Conservation (phyloP, 192 early-diverging fungal species). For the Podila minutissima region DNA sequence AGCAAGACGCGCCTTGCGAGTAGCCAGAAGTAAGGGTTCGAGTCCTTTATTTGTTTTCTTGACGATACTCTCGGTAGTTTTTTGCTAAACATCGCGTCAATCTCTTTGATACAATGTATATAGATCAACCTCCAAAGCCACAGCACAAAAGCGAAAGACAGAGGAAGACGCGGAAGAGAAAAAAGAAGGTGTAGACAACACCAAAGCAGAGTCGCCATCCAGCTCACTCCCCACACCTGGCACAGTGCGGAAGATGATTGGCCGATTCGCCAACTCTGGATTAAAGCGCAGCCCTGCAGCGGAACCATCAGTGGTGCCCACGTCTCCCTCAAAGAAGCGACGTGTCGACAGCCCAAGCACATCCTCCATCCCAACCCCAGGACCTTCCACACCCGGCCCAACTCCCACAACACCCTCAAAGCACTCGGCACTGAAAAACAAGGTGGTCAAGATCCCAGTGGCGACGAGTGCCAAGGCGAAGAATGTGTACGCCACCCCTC, state of each 20-base stretch:
- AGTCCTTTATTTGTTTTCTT: background rate
- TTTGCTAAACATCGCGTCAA: no score
- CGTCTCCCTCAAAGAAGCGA: conserved; percentile 25
- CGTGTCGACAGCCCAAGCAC: conserved; percentile 3
- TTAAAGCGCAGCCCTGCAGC: conserved; percentile 2
- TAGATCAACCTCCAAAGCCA: no score
- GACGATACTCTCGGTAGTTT: no score
- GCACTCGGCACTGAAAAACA: conserved; percentile 9
- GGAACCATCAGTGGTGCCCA: background rate
- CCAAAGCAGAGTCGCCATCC: background rate
- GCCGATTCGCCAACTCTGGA: conserved; percentile 31
- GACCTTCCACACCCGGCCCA: background rate
- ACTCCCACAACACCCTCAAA: background rate
- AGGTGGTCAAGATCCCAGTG: conserved; percentile 37
- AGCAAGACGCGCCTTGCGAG: conserved; percentile 12
- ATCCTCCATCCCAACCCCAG: background rate
- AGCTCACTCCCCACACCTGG: conserved; percentile 23
- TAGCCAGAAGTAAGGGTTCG: background rate
- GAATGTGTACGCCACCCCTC: conserved; percentile 3
- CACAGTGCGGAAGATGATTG: conserved; percentile 26
- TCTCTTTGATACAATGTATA: no score
- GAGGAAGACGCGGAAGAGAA: conserved; percentile 8
- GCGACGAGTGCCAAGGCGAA: background rate
- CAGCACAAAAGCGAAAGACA: no score
- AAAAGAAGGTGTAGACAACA: background rate